Evolutionary conservation across 1,139 yeast genomes (phyloP), one percentile per base, ranked within the genome.

Genomic region (Geotrichum reessii): DNA sequence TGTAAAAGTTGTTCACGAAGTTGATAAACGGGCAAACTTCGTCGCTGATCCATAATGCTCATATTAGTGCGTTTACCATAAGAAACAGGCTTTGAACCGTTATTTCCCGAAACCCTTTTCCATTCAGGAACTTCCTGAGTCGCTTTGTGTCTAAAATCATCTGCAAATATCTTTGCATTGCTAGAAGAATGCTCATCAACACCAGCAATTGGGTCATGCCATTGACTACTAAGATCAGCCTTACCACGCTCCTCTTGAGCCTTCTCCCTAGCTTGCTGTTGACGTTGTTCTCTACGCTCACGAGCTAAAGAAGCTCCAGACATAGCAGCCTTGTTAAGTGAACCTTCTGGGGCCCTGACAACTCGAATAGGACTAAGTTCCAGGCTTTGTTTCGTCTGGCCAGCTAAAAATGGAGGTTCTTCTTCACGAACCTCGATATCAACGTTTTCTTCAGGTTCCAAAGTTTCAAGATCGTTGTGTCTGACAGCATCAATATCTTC

Each of bases 261-360:
- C 70, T 70, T 76, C 52, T 82, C 86, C 62, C 76, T 77, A 60
- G 78, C 78, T 61, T 80, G 80, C 59, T 69, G 65, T 50, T 68
- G 69, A 64, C 84, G 82, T 62, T 80, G 79, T 53, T 86, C 91
- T 64, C 85, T 81, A 58, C 85, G 78, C 54, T 85, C 86, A 60
- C 77, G 78, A 57, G 93, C 87, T 37, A 87, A 72, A 46, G 78
- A 75, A 0, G 96, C 87, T 0, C 97, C 97, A 50, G 81, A 77
- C 76, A 80, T 77, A 0, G 97, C 97, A 3, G 89, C 86, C 65
- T 93, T 76, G 58, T 79, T 80, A 71, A 92, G 72, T 0, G 95
- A 82, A 0, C 97, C 97, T 63, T 86, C 91, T 0, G 95, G 95
- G 22, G 85, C 82, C 63, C 81, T 83, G 9, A 82, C 78, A 11